Percentiles rank a stretch among this genome's conserved stretches.
phyloP scores from a whole-genome alignment of 495 filamentous ascomycete genomes.

The Immersiella caudata region DNA sequence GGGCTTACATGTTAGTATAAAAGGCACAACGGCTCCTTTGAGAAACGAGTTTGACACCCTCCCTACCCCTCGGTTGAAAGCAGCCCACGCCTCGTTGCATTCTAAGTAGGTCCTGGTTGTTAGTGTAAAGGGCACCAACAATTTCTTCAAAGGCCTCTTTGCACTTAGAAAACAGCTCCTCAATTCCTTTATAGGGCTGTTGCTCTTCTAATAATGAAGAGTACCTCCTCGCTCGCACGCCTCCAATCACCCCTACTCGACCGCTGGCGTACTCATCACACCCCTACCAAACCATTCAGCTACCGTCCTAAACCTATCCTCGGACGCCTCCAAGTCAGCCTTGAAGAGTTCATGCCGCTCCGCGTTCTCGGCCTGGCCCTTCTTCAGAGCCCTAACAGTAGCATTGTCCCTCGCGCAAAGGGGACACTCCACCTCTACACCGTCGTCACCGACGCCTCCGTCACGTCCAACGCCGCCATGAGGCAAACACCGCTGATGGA shows the following conservation, averaged over 20 bases:
- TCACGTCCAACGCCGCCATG: slow-evolving; percentile 37
- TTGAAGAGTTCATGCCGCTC: slow-evolving; percentile 90
- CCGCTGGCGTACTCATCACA: slow-evolving; percentile 67
- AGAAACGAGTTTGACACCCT: no score
- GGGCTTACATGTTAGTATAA: no score
- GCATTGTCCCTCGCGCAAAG: slow-evolving; percentile 79
- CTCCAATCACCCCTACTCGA: slow-evolving; percentile 34
- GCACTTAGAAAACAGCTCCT: no score
- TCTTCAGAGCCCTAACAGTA: slow-evolving; percentile 82
- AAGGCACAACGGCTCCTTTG: no score
- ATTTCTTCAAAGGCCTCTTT: no score
- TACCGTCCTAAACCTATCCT: slow-evolving; percentile 84
- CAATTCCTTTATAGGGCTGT: no score
- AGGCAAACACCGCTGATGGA: slow-evolving; percentile 83
- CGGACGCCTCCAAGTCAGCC: slow-evolving; percentile 74
- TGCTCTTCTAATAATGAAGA: no score
- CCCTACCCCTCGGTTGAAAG: no score
- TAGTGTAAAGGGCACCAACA: no score
- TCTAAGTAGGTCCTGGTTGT: no score
- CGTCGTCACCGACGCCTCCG: slow-evolving; percentile 50
- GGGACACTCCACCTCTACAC: slow-evolving; percentile 76
- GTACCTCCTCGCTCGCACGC: no score
- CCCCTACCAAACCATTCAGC: slow-evolving; percentile 94
- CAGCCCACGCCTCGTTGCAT: no score
- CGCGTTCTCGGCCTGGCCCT: slow-evolving; percentile 82